These are phyloP conservation scores for Tuber aestivum DNA, from an alignment of 495 filamentous ascomycete species.

Conservation along the genomic window DNA sequence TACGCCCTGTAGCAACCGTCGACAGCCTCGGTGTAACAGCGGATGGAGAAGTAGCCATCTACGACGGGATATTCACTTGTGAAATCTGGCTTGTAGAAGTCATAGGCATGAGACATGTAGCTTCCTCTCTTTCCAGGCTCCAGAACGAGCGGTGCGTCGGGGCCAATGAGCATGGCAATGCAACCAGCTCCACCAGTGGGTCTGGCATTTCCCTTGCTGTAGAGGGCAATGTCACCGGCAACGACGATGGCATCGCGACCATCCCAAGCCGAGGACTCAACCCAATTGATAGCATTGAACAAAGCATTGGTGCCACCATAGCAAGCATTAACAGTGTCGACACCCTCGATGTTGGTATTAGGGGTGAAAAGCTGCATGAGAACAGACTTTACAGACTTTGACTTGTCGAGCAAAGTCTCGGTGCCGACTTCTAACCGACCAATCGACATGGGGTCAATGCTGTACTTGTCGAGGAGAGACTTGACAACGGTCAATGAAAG, in stretches of 20 bases:
- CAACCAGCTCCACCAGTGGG: constrained; percentile 94
- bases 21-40: constrained; percentile 92
- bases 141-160: constrained; percentile 82
- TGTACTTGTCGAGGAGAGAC: constrained; percentile 86
- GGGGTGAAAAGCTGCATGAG: constrained; percentile 93
- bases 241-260: constrained; percentile 90
- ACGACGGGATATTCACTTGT: constrained; percentile 97
- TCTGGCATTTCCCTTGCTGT: constrained; percentile 90
- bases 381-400: constrained; percentile 99
- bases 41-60: constrained; percentile 90
- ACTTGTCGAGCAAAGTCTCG: constrained; percentile 98
- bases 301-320: constrained; percentile 97
- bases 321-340: constrained; percentile 95
- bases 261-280: constrained; percentile 97
- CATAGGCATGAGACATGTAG: constrained; percentile 86
- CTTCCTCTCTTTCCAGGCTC: constrained; percentile 87
- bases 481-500: constrained; percentile 82
- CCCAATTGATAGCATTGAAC: constrained; percentile 95
- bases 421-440: constrained; percentile 96
- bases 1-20: constrained; percentile 96
- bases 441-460: constrained; percentile 80
- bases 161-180: constrained; percentile 90
- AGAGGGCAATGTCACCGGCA: constrained; percentile 94
- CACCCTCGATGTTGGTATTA: constrained; percentile 88
- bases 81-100: constrained; percentile 98